Evolutionary conservation across 768 basidiomycete species (phyloP), one percentile per base, ranked within the genome.

Genomic region (Mycena albidolilacea): DNA sequence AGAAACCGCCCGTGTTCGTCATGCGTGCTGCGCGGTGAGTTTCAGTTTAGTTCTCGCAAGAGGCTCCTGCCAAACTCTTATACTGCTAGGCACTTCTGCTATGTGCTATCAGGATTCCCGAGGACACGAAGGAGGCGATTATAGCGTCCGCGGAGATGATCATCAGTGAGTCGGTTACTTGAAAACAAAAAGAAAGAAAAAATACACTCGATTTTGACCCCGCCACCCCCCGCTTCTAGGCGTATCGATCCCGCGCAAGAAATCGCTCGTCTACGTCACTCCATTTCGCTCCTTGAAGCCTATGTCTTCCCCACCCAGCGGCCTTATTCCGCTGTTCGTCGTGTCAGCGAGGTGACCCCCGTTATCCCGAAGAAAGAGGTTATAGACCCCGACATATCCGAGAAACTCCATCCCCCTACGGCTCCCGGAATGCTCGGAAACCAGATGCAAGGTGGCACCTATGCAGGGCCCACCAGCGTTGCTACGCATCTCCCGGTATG

Each of bases 1-100:
- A 95, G 95, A 82, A 95, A 92, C 78, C 91, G 94, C 12, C 95
- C 95, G n/a, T 96, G 95, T 78, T 95, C 94, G 4, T 94, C 93
- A 21, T 96, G 95, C 81, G 94, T 95, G 58, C 85, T 95, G 76
- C 87, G 95, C 84, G 95, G 94, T 91, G 66, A 71, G 88, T n/a
- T 84, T 64, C 66, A 64, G 38, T 66, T 66, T 61, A 44, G 7
- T 48, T 15, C 60, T 65, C 67, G 61, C 74, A 63, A 57, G 59
- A 71, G 70, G 55, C 44, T 64, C 66, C 55, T 54, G 58, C 66
- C 37, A 14, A 74, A 68, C 57, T 23, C 77, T 69, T 71, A 70
- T 38, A 61, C 70, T 75, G 70, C 70, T 78, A 95, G 94, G 95
- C 69, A 95, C 95, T 44, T 90, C 93, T 78, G 90, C 92, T 44